Evolutionary conservation across 768 basidiomycete species (phyloP), one percentile per base, ranked within the genome.

Genomic region (Roridomyces roridus): DNA sequence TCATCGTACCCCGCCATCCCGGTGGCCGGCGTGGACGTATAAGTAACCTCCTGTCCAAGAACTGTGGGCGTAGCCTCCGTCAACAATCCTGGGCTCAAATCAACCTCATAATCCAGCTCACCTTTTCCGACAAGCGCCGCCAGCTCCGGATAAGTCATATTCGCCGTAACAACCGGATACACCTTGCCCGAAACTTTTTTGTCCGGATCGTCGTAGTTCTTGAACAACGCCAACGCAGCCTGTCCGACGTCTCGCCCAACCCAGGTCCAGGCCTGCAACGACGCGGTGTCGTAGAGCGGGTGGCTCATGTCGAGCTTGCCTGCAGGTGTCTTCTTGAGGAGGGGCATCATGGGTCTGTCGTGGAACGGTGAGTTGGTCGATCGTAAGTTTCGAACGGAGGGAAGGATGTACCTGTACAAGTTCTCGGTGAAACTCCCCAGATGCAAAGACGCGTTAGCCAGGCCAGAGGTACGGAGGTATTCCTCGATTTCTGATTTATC

Each of bases 401-500:
- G 9, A 10, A 2, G 14, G 28, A 55, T 49, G 36, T 24, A 54
- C 52, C 31, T 51, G 48, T 37, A 57, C 6, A 25, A 23, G 29
- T 50, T 51, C n/a, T 60, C 58, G 11, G 23, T 17, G 42, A 60
- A 60, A 5, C 10, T 35, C 1, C 56, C 56, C 14, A 52, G 29
- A 18, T 53, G 55, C 7, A 62, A 31, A 26, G 46, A 46, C 6
- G 55, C 50, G 15, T 57, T 47, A 2, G 53, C 28, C 4, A 67
- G 18, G 0, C 65, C 66, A 15, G 55, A 64, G 4, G 44, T 36
- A 31, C 55, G 56, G 20, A 67, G 39, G 28, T 67, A 66, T 11
- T 65, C 62, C 21, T 64, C 65, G 35, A 66, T 46, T 3, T 15
- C 29, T 15, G 45, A 64, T 35, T 67, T 67, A 20, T 48, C 55